Percentiles rank a stretch among this genome's conserved stretches.
Conservation (phyloP, 164 flowering plant genomes). For the Protea cynaroides region DNA sequence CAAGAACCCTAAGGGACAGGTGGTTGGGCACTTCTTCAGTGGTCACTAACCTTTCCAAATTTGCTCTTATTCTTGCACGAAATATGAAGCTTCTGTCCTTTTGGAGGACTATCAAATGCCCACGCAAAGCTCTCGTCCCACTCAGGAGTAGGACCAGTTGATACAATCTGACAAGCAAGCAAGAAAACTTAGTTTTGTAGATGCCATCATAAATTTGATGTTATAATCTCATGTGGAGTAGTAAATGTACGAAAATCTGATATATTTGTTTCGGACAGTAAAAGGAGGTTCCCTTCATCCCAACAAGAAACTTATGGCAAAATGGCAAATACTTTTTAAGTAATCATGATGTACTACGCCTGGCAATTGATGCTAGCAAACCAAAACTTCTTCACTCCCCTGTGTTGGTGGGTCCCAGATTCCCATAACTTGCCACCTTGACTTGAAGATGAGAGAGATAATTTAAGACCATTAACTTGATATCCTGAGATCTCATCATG, state of each 20-base stretch:
- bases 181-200: background rate
- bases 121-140: constrained; percentile 94
- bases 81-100: constrained; percentile 96
- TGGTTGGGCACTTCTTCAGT: background rate
- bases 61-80: constrained; percentile 99
- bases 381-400: background rate
- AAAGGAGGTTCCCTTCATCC: no score
- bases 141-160: constrained; percentile 94
- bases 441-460: no score
- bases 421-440: background rate
- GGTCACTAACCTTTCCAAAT: constrained; percentile 83
- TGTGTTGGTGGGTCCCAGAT: background rate
- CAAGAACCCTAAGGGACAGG: background rate
- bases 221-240: background rate
- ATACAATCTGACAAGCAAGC: constrained; percentile 49
- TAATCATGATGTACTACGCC: no score
- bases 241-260: background rate
- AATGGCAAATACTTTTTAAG: no score
- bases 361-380: background rate
- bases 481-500: no score
- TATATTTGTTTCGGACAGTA: no score
- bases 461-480: no score
- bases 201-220: background rate
- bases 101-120: constrained; percentile 96
- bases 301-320: no score